Conservation (phyloP, 345 rosid genomes). For the Dipteronia sinensis region DNA sequence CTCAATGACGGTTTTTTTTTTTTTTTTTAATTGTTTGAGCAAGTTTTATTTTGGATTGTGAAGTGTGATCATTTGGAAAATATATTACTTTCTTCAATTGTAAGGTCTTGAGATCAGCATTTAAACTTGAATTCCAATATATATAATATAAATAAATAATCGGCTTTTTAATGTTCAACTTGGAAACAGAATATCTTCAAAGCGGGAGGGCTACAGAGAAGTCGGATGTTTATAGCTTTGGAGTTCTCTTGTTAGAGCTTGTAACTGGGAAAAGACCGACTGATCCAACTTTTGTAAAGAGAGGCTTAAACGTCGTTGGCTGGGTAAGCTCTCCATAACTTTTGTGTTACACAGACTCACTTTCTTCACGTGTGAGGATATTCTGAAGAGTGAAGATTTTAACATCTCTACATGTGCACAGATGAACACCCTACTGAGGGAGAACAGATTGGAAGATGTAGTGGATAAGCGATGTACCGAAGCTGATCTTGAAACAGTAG, state of each 20-base stretch:
- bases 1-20: not conserved
- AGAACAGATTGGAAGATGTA: conserved; percentile 69
- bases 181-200: conserved; percentile 75
- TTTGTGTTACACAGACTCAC: not conserved
- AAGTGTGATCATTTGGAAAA: no score
- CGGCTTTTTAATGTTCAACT: not conserved
- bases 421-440: conserved; percentile 83
- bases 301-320: conserved; percentile 91
- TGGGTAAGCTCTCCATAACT: conserved; percentile 61
- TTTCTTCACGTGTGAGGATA: not conserved
- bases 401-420: conserved; percentile 27
- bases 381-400: no score
- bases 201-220: conserved; percentile 95
- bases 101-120: not conserved
- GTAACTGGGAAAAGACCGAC: conserved; percentile 92
- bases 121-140: not conserved
- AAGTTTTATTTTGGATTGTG: no score
- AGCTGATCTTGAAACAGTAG: conserved; percentile 67
- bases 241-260: conserved; percentile 90
- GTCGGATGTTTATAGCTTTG: conserved; percentile 95
- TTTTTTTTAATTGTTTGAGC: not conserved
- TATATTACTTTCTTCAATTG: not conserved
- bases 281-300: conserved; percentile 70
- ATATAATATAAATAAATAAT: no score
- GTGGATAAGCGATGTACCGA: conserved; percentile 68